These are phyloP conservation scores for Lophiostoma macrostomum DNA, from an alignment of 495 filamentous ascomycete genomes.

Conservation along the genomic window DNA sequence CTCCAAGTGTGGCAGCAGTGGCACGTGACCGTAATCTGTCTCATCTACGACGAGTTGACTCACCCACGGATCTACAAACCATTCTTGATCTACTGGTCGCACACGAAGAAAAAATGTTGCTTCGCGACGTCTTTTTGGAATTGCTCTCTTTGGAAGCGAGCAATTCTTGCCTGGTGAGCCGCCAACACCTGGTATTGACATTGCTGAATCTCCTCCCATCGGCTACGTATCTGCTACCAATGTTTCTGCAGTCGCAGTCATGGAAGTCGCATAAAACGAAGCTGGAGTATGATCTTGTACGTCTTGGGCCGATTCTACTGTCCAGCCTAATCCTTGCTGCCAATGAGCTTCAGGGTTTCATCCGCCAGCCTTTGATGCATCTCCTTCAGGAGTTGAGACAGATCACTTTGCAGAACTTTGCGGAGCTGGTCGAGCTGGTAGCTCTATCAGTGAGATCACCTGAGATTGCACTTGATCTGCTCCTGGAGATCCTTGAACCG, in stretches of 20 bases:
- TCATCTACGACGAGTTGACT: neutral
- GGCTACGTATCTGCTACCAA: constrained; percentile 13
- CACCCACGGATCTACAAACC: neutral
- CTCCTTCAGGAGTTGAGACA: constrained; percentile 37
- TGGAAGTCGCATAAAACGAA: constrained; percentile 26
- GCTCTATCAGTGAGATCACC: constrained; percentile 44
- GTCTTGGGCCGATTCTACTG: constrained; percentile 32
- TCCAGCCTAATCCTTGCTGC: constrained; percentile 38
- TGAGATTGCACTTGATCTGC: constrained; percentile 46
- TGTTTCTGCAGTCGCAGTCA: constrained; percentile 31
- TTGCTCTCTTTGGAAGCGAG: constrained; percentile 9
- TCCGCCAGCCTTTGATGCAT: constrained; percentile 43
- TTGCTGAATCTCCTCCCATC: constrained; percentile 9
- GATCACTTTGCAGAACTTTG: constrained; percentile 36
- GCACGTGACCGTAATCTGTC: constrained; percentile 36
- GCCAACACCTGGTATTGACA: neutral
- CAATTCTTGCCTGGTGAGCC: neutral
- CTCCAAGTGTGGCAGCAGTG: constrained; percentile 35
- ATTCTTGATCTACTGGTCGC: neutral
- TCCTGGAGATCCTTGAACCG: constrained; percentile 45
- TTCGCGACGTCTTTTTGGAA: constrained; percentile 9
- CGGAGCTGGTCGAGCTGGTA: constrained; percentile 42
- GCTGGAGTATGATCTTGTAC: constrained; percentile 23
- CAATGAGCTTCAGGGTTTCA: constrained; percentile 39
- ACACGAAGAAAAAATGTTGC: constrained; percentile 6